Evolutionary conservation across 257 asterid species (phyloP).

Genomic region (Paulownia fortunei): DNA sequence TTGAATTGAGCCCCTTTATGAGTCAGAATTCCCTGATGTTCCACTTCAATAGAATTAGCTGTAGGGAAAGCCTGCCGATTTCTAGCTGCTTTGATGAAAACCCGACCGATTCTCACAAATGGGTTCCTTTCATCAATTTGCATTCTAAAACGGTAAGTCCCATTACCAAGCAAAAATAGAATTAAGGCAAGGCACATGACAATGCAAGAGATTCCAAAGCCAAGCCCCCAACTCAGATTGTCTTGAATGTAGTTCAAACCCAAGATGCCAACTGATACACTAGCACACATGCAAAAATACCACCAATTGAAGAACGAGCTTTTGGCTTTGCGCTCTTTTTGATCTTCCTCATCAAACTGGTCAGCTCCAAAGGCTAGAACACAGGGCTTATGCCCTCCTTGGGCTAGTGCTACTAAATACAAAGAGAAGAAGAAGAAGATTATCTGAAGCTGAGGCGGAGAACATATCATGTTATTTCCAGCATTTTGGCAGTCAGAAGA

Average conservation of each 20-base stretch:
- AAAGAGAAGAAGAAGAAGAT: constrained; percentile 46
- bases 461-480: constrained; percentile 22
- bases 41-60: constrained; percentile 19
- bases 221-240: constrained; percentile 61
- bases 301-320: constrained; percentile 48
- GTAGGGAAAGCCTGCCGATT: constrained; percentile 25
- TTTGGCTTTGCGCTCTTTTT: constrained; percentile 31
- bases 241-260: constrained; percentile 60
- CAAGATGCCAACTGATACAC: constrained; percentile 33
- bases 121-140: constrained; percentile 30
- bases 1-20: constrained; percentile 22
- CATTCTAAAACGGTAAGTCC: constrained; percentile 47
- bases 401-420: constrained; percentile 52
- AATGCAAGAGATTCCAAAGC: constrained; percentile 63
- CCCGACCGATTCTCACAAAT: constrained; percentile 32
- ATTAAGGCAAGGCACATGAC: constrained; percentile 51
- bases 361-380: constrained; percentile 44
- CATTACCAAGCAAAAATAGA: constrained; percentile 45
- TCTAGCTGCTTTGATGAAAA: constrained; percentile 36
- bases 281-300: constrained; percentile 30
- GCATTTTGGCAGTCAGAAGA: constrained; percentile 33
- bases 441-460: constrained; percentile 38
- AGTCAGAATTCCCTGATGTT: constrained; percentile 11
- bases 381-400: constrained; percentile 45
- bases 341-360: constrained; percentile 39